Conservation (phyloP, 345 rosid genomes). For the Camelina hispida region DNA sequence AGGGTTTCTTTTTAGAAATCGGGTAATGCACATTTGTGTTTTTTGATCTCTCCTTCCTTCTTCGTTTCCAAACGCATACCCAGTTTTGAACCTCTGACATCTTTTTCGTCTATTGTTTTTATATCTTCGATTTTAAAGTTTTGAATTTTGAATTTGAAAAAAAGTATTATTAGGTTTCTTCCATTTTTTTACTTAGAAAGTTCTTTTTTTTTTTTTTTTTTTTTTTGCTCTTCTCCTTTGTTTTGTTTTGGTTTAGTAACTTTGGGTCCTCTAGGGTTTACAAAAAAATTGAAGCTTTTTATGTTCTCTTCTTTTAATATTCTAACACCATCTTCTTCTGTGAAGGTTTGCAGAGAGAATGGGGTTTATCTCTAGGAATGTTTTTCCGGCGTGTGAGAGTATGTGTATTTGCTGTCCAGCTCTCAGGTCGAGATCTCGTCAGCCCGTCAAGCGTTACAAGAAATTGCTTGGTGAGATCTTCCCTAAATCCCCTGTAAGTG, state of each 20-base stretch:
- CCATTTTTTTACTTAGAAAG: background rate
- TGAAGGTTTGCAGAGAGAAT: conserved; percentile 55
- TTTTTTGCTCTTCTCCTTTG: background rate
- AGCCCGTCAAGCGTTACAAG: conserved; percentile 97
- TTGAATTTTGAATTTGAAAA: conserved; percentile 26
- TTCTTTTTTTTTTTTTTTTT: background rate
- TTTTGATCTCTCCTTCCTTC: conserved; percentile 7
- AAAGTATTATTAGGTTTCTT: background rate
- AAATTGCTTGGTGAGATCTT: conserved; percentile 90
- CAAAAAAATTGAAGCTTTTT: conserved; percentile 31
- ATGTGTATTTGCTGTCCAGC: conserved; percentile 99
- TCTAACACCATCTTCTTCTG: conserved; percentile 4
- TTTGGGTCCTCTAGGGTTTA: conserved; percentile 26
- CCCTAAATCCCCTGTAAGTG: conserved; percentile 81
- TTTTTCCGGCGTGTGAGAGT: conserved; percentile 95
- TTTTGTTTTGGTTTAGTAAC: conserved; percentile 30
- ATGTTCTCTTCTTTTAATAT: conserved; percentile 11
- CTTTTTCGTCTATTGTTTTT: background rate
- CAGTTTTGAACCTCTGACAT: background rate
- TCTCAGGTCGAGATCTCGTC: conserved; percentile 94
- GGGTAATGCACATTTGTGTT: conserved; percentile 15
- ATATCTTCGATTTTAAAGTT: background rate
- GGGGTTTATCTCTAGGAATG: conserved; percentile 90
- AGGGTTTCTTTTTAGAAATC: conserved; percentile 19
- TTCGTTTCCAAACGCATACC: background rate